Base-by-base conservation (phyloP, 2,329 filamentous ascomycete species). In the Xylaria sp. region DNA sequence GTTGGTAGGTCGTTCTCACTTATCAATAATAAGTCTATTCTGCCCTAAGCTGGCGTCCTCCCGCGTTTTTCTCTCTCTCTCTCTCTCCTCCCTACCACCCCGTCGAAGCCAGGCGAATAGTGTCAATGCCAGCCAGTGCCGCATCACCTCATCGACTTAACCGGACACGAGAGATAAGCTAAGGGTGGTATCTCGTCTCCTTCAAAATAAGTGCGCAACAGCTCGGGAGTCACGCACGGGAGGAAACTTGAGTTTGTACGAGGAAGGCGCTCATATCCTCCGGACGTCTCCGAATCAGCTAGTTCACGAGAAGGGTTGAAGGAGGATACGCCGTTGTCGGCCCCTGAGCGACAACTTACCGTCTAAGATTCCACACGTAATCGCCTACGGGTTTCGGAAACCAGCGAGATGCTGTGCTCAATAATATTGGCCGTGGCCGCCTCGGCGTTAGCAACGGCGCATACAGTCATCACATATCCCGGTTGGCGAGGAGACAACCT, bases 401-500 rank as follows among this genome's bases (percentile, higher is more conserved):
- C 11, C 22, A n/a, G 11, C 11, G 74, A 60, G 20, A 84, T 83
- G 81, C 65, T 76, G 51, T 70, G 72, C 50, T 79, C 79, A 65
- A 66, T 76, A 67, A 59, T 78, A 54, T 54, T 77, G 57, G 69
- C 75, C 51, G 59, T 82, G 52, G 68, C 74, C 68, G 65, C 77
- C 61, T 78, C 78, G 55, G 72, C 77, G 39, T 60, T 86, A 64
- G 77, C 78, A 59, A 76, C 80, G 29, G 86, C 87, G n/a, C 91
- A 95, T 71, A 89, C 82, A n/a, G 82, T 96, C 68, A 88, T 96
- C 71, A 87, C 87, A 59, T 95, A 95, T 69, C 92, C 91, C 0
- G 90, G 89, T 63, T 93, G 89, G 86, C 78, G 92, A 81, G 92
- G 91, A 61, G 87, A 96, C 77, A 95, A 91, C 70, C 83, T 96